Base-by-base conservation (phyloP, 2,329 filamentous ascomycete genomes). In the Penicillium polonicum region DNA sequence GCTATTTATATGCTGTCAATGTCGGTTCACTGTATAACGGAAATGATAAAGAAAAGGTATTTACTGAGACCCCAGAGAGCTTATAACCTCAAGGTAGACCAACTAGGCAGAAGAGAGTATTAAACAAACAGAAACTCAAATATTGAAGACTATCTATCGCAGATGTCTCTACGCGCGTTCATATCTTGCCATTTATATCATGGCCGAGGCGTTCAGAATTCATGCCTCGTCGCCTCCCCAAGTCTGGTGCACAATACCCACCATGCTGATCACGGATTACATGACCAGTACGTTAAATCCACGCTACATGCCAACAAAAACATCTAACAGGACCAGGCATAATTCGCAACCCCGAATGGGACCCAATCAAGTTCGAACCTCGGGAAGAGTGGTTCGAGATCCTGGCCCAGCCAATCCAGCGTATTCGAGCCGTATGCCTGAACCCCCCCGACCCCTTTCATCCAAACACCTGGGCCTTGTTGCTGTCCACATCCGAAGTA, bases 351-450 rank as follows among this genome's bases (percentile, higher is more conserved):
- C 49, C 39, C 17, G 29, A 45, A 35, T 25, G 19, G 39, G 50
- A 52, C 6, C 27, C 50, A 36, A 15, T 44, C 27, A 6, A 33
- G 19, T 45, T 27, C 21, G 3, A n/a, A 7, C 39, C 39, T 9
- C 5, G 0, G 9, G 9, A 4, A n/a, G 25, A 43, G 3, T 19
- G 15, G 8, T 5, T 3, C 15, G 5, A 43, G 1, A 52, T 43
- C 19, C 17, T 25, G 4, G 0, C 5, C 27, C 38, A 52, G 36
- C 27, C 38, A n/a, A 6, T 52, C 12, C 21, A 19, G n/a, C 36
- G 50, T 23, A 52, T 45, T 10, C 39, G 29, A 44, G 29, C 23
- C 15, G 35, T 52, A 52, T 52, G 29, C 1, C 19, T 25, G 21
- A 3, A 2, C 2, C 15, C 39, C 9, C 12, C 0, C 12, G 7